Base-by-base conservation (phyloP, 257 asterid species). In the Parsonsia alboflavescens region DNA sequence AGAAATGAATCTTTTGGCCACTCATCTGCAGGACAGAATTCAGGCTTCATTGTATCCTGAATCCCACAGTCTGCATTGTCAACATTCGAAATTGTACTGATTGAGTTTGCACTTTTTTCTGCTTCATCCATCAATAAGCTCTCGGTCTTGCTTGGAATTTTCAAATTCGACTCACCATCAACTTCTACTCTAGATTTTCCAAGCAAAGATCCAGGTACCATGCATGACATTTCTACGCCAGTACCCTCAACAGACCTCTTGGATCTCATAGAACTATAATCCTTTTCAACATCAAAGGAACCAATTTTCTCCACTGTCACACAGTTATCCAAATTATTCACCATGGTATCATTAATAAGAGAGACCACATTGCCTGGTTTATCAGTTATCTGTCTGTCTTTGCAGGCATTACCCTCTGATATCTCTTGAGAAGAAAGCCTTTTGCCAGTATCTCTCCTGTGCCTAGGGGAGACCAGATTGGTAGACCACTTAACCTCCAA, bases 401-500 rank as follows among this genome's bases (percentile, higher is more conserved):
- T 64, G 58, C 57, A 7, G 46, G 33, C 73, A 45, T 68, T 85
- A 72, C 73, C 78, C 68, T 84, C 82, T 8, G 73, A 54, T 13
- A 41, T 36, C 70, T 67, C 82, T 75, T 76, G 81, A 69, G 79
- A 54, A 21, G 89, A 76, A 73, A 70, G 63, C 53, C 45, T 74
- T 10, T 81, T 77, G 44, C 63, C 46, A 7, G 77, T 78, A 42
- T 78, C 83, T 73, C 80, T 82, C 71, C 76, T 75, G 54, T 41
- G 13, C 85, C 73, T 85, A 42, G 89, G 73, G 50, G 94, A 83
- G 76, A 52, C 81, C 70, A 90, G 88, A 86, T 87, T 91, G 68
- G 98, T 92, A 33, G 96, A 89, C 99, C 98, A 92, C 78, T 84
- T 92, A 80, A 95, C 86, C 73, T 95, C 99, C 86, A 95, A 83